These are phyloP conservation scores for Arthrobotrys sphaeroides DNA, from an alignment of 2,329 filamentous ascomycete species.

Conservation along the genomic window DNA sequence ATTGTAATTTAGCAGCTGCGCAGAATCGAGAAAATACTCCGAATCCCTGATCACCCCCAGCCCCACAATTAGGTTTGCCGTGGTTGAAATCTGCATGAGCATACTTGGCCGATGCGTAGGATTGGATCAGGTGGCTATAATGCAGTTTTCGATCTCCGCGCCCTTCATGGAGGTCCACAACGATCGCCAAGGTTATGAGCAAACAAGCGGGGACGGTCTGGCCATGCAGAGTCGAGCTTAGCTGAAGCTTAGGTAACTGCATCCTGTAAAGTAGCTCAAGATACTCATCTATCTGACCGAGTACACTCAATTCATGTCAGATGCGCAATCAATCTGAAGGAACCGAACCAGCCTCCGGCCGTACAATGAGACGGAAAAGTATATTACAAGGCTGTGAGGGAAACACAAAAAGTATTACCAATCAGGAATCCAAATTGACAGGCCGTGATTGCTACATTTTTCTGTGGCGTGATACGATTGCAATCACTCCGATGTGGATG, in stretches of 20 bases:
- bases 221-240: neutral
- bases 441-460: too few relatives aligned
- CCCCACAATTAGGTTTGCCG: too few relatives aligned
- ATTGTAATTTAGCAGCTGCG: neutral
- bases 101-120: neutral
- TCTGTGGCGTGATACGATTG: slow-evolving; percentile 18
- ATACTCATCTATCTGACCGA: too few relatives aligned
- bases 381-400: too few relatives aligned
- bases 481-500: neutral
- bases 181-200: slow-evolving; percentile 19
- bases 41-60: too few relatives aligned
- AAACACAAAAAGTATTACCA: neutral
- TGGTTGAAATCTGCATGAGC: neutral
- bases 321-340: too few relatives aligned
- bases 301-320: too few relatives aligned
- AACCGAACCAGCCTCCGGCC: too few relatives aligned
- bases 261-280: neutral
- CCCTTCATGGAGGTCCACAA: neutral
- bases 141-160: slow-evolving; percentile 3
- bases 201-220: neutral
- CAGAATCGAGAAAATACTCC: neutral
- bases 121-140: neutral
- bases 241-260: neutral
- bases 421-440: neutral
- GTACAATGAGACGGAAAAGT: too few relatives aligned